Evolutionary conservation across 139 green algal genomes (phyloP).

Genomic region (Chlamydomonas incerta): DNA sequence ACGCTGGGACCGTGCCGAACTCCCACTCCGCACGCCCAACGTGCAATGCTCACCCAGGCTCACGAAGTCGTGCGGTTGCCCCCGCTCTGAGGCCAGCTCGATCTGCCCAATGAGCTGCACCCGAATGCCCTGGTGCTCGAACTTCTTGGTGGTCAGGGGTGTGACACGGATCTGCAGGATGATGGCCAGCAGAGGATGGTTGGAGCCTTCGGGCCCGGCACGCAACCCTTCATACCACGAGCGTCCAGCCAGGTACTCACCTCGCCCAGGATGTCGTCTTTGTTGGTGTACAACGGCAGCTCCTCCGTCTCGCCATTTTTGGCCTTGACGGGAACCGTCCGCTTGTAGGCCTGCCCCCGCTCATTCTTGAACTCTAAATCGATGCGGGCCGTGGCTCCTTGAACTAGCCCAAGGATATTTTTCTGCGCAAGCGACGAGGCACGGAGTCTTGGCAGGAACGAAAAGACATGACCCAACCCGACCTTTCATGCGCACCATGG

Average conservation of each 20-base stretch:
- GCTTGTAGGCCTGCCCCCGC: slow-evolving; percentile 60
- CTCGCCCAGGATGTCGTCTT: slow-evolving; percentile 81
- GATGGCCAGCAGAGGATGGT: not conserved
- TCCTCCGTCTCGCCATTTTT: slow-evolving; percentile 70
- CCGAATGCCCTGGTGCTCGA: slow-evolving; percentile 96
- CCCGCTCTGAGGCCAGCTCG: slow-evolving; percentile 91
- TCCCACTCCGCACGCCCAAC: too few species aligned
- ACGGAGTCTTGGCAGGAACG: too few species aligned
- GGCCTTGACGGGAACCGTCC: slow-evolving; percentile 60
- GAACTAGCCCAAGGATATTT: slow-evolving; percentile 67
- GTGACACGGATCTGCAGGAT: slow-evolving; percentile 53
- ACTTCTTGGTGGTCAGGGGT: slow-evolving; percentile 81
- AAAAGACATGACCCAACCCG: too few species aligned
- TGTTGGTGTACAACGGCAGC: slow-evolving; percentile 82
- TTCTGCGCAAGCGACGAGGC: slow-evolving; percentile 47
- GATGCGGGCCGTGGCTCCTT: slow-evolving; percentile 56
- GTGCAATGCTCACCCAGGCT: slow-evolving; percentile 81
- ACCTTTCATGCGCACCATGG: not conserved
- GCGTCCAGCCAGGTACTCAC: too few species aligned
- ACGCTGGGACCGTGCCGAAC: too few species aligned
- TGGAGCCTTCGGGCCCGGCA: too few species aligned
- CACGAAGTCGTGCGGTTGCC: slow-evolving; percentile 91
- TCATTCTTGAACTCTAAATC: slow-evolving; percentile 69
- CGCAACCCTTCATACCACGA: too few species aligned
- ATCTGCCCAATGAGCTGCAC: slow-evolving; percentile 98